Percentiles rank a stretch among this genome's conserved stretches.
phyloP scores from a whole-genome alignment of 2,329 filamentous ascomycete species.

The Aspergillus ibericus region DNA sequence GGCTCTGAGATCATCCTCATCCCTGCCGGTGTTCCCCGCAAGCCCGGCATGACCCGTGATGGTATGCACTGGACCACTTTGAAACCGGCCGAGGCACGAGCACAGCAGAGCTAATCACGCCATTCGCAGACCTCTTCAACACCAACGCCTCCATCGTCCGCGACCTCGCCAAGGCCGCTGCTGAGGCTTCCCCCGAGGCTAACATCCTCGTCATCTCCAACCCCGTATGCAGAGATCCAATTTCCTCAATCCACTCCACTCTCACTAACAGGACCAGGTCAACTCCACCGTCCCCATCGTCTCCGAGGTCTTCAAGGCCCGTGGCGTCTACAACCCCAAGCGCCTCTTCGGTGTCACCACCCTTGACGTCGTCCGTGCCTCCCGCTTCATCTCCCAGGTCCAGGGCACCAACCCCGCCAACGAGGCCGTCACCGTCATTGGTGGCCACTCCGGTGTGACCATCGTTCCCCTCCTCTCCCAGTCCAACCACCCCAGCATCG shows the following conservation, averaged over 20 bases:
- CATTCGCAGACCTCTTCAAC: conserved; percentile 84
- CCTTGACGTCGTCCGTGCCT: conserved; percentile 96
- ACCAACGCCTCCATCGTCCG: conserved; percentile 99
- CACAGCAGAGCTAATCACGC: conserved; percentile 5
- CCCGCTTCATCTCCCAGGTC: conserved; percentile 94
- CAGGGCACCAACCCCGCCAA: conserved; percentile 85
- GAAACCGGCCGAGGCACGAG: neutral
- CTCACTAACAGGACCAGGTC: conserved; percentile 52
- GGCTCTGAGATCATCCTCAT: conserved; percentile 93
- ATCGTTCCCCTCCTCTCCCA: conserved; percentile 98
- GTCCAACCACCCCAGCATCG: conserved; percentile 80
- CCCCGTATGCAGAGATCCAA: conserved; percentile 59
- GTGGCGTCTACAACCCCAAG: conserved; percentile 98
- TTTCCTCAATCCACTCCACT: too few species aligned
- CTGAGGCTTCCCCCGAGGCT: conserved; percentile 83
- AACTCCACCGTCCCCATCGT: conserved; percentile 99
- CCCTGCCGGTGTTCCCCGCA: conserved; percentile 96
- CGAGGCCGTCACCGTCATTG: conserved; percentile 94
- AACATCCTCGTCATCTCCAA: conserved; percentile 98
- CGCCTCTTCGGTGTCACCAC: conserved; percentile 99
- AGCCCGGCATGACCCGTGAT: conserved; percentile 99
- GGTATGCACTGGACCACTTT: conserved; percentile 46
- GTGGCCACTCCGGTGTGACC: conserved; percentile 96
- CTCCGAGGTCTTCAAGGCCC: conserved; percentile 93
- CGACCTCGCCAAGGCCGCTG: conserved; percentile 92